Conservation (phyloP, 164 flowering plant species). For the Kingdonia uniflora region DNA sequence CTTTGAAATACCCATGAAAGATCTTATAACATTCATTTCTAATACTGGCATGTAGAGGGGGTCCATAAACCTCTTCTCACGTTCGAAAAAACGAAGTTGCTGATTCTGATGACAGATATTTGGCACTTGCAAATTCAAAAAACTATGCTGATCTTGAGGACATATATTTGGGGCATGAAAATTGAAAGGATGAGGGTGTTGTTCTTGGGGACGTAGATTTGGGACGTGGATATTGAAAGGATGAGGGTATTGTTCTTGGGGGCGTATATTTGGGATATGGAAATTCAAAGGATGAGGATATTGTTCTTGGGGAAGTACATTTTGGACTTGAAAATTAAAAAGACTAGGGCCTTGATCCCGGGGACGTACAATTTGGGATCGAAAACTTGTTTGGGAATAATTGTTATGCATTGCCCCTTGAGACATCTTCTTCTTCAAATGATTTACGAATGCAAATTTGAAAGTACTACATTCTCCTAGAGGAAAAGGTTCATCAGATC, state of each 20-base stretch:
- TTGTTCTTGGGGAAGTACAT: background rate
- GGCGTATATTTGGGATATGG: too few relatives aligned
- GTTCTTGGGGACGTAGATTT: too few relatives aligned
- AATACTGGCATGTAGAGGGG: background rate
- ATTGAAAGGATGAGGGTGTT: too few relatives aligned
- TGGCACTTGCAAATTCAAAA: too few relatives aligned
- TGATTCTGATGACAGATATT: too few relatives aligned
- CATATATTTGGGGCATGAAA: too few relatives aligned
- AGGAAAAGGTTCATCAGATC: constrained; percentile 23
- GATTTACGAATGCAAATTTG: constrained; percentile 17
- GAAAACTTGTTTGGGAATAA: constrained; percentile 1
- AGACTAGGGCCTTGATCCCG: background rate
- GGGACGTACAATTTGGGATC: background rate
- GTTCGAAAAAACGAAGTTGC: too few relatives aligned
- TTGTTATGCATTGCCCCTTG: background rate
- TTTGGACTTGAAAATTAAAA: background rate
- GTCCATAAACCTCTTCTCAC: background rate
- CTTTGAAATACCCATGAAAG: constrained; percentile 14
- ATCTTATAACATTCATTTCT: constrained; percentile 10
- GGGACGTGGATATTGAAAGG: too few relatives aligned
- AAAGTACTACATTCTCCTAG: constrained; percentile 34
- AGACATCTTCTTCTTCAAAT: constrained; percentile 1
- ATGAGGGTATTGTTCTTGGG: too few relatives aligned
- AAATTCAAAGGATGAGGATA: too few relatives aligned
- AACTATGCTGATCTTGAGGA: too few relatives aligned